Percentiles rank a stretch among this genome's conserved stretches.
phyloP scores from a whole-genome alignment of 768 basidiomycete species.

The Gloeostereum incarnatum region DNA sequence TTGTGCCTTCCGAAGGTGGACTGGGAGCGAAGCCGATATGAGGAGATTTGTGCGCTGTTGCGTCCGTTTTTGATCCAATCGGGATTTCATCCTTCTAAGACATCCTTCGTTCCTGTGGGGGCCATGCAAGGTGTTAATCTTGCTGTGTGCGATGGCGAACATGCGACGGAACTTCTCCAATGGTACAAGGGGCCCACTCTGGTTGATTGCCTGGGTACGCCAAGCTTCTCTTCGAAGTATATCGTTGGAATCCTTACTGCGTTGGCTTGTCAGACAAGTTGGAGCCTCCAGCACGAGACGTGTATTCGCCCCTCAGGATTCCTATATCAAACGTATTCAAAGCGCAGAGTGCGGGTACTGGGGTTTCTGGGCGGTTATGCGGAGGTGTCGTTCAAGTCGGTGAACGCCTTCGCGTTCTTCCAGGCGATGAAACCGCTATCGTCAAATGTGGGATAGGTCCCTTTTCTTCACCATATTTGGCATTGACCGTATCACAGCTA shows the following conservation, averaged over 20 bases:
- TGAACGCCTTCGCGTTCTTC: slow-evolving; percentile 76
- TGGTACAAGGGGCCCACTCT: slow-evolving; percentile 91
- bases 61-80: slow-evolving; percentile 80
- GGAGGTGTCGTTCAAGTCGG: slow-evolving; percentile 90
- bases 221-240: neutral
- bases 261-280: slow-evolving; percentile 48
- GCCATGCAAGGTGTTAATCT: slow-evolving; percentile 90
- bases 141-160: slow-evolving; percentile 35
- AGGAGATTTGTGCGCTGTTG: slow-evolving; percentile 69
- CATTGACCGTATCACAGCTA: slow-evolving; percentile 39
- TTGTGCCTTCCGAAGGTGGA: slow-evolving; percentile 48
- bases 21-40: slow-evolving; percentile 78
- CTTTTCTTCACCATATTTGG: neutral
- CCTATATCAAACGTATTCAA: slow-evolving; percentile 96
- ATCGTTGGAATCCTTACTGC: neutral
- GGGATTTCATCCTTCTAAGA: slow-evolving; percentile 75
- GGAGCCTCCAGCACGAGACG: slow-evolving; percentile 73
- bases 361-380: slow-evolving; percentile 76
- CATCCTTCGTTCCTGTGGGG: slow-evolving; percentile 79
- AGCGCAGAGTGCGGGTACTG: slow-evolving; percentile 69
- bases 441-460: slow-evolving; percentile 48
- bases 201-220: slow-evolving; percentile 70
- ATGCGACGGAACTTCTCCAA: slow-evolving; percentile 33
- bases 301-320: slow-evolving; percentile 68
- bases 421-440: slow-evolving; percentile 83